phyloP scores from a whole-genome alignment of 1,139 yeast genomes.

The Debaryomyces psychrophilus region DNA sequence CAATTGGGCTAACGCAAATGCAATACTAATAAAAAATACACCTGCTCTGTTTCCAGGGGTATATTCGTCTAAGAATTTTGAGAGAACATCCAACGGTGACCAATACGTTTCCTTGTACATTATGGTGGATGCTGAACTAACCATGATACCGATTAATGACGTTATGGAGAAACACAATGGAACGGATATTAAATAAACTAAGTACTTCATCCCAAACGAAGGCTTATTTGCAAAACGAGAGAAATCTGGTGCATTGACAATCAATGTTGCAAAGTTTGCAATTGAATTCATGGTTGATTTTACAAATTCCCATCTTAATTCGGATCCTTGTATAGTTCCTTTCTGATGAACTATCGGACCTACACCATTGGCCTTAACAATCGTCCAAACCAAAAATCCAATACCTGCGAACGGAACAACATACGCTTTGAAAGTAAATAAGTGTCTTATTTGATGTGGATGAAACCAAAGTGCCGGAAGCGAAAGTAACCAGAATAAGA shows the following conservation, averaged over 20 bases:
- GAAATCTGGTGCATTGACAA: conserved; percentile 88
- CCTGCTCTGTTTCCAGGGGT: conserved; percentile 73
- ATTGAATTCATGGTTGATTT: conserved; percentile 77
- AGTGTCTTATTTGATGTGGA: conserved; percentile 78
- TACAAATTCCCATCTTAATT: conserved; percentile 80
- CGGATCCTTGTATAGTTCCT: conserved; percentile 56
- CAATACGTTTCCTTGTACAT: conserved; percentile 75
- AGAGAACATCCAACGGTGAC: conserved; percentile 83
- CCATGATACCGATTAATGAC: conserved; percentile 82
- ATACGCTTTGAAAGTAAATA: conserved; percentile 77
- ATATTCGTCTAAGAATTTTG: conserved; percentile 61
- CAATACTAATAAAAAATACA: conserved; percentile 75
- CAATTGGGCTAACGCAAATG: conserved; percentile 81
- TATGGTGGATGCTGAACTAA: conserved; percentile 76
- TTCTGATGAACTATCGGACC: conserved; percentile 66
- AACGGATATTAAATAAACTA: conserved; percentile 59
- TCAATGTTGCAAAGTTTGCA: conserved; percentile 85
- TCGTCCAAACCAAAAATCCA: conserved; percentile 78
- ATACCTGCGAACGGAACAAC: conserved; percentile 81
- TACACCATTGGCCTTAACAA: conserved; percentile 72
- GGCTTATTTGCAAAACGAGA: conserved; percentile 71
- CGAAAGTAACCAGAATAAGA: conserved; percentile 75
- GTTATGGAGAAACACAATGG: conserved; percentile 81
- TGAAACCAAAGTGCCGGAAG: conserved; percentile 80
- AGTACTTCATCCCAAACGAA: conserved; percentile 44